phyloP scores from a whole-genome alignment of 164 flowering plant species.

The Sextonia rubra region DNA sequence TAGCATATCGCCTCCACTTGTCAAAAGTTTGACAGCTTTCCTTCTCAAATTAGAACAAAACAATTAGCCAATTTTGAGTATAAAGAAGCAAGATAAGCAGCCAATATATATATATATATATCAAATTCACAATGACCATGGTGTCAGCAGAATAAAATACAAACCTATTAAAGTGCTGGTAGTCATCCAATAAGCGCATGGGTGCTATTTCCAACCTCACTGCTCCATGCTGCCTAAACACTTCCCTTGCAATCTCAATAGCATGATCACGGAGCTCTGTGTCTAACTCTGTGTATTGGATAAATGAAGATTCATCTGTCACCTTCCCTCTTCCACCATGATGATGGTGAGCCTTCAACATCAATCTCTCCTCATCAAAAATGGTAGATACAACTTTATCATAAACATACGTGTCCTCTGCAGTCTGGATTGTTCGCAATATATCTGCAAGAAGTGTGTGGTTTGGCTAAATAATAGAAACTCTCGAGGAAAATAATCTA shows the following conservation, averaged over 20 bases:
- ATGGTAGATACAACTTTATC: conserved; percentile 76
- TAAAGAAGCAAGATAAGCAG: neutral
- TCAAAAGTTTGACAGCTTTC: conserved; percentile 75
- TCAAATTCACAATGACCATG: neutral
- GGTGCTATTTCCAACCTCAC: conserved; percentile 68
- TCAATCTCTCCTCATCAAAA: conserved; percentile 58
- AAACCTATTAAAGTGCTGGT: conserved; percentile 50
- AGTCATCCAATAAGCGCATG: conserved; percentile 58
- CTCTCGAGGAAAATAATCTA: too few relatives aligned
- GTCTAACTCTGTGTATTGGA: conserved; percentile 47
- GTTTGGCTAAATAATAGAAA: too few relatives aligned
- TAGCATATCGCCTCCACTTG: conserved; percentile 81
- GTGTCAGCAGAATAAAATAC: conserved; percentile 8
- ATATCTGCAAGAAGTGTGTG: conserved; percentile 43
- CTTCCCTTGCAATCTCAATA: conserved; percentile 49
- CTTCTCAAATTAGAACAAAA: conserved; percentile 28
- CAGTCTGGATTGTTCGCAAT: conserved; percentile 61
- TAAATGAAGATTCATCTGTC: conserved; percentile 32
- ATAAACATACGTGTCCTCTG: conserved; percentile 75
- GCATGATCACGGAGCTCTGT: conserved; percentile 64
- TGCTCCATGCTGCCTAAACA: conserved; percentile 72
- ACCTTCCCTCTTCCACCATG: conserved; percentile 34
- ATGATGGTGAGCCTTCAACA: conserved; percentile 40
- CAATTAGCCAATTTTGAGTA: conserved; percentile 5
- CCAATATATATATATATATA: neutral